Conservation (phyloP, 768 basidiomycete genomes). For the Tricholoma saponaceum region DNA sequence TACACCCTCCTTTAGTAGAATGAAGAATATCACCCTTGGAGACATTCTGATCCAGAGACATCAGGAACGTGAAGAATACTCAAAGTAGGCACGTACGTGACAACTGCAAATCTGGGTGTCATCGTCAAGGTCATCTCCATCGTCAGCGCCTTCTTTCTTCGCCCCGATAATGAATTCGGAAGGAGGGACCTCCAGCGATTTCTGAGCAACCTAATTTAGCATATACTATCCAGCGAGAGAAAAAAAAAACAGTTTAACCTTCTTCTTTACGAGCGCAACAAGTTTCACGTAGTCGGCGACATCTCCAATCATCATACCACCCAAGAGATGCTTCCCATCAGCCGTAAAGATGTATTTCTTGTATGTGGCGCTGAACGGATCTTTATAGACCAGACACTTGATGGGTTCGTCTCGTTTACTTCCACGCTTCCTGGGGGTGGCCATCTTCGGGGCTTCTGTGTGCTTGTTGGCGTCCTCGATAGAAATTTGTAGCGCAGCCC, state of each 20-base stretch:
- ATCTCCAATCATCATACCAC: slow-evolving; percentile 82
- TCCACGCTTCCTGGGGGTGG: slow-evolving; percentile 3
- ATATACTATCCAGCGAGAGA: neutral
- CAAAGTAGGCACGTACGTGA: slow-evolving; percentile 26
- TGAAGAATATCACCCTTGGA: slow-evolving; percentile 51
- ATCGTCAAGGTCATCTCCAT: slow-evolving; percentile 66
- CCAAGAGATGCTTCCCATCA: slow-evolving; percentile 68
- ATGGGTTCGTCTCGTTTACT: slow-evolving; percentile 32
- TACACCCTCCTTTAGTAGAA: slow-evolving; percentile 49
- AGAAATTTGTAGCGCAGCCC: slow-evolving; percentile 18
- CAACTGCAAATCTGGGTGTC: slow-evolving; percentile 72
- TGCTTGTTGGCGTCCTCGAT: neutral
- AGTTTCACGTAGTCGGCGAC: slow-evolving; percentile 65
- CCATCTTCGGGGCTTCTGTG: neutral
- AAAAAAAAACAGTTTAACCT: slow-evolving; percentile 19
- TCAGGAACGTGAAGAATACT: neutral
- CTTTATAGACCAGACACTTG: slow-evolving; percentile 62
- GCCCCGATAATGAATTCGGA: slow-evolving; percentile 62
- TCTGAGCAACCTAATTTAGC: slow-evolving; percentile 31
- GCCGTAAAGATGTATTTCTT: slow-evolving; percentile 75
- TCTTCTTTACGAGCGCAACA: slow-evolving; percentile 67
- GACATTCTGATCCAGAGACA: slow-evolving; percentile 37
- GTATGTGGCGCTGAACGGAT: slow-evolving; percentile 69
- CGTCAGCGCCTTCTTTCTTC: slow-evolving; percentile 43
- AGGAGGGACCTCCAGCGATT: slow-evolving; percentile 60